Evolutionary conservation across 2,329 filamentous ascomycete species (phyloP), one percentile per base, ranked within the genome.

Genomic region (Venturia oleaginea): DNA sequence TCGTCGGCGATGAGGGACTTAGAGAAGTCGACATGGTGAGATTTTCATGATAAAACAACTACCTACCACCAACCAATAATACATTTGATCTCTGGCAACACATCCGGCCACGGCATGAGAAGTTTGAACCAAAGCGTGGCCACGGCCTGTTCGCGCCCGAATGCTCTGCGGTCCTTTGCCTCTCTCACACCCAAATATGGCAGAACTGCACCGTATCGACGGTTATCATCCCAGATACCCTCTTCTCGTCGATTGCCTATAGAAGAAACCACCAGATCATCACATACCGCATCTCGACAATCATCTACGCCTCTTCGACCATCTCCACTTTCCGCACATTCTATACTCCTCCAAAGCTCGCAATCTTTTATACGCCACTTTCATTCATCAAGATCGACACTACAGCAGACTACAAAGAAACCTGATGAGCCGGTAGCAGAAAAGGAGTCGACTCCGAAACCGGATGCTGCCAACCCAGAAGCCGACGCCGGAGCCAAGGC

Each of bases 181-280:
- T 37, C 62, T 24, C 43, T 40, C 37, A n/a, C 64, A 8, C 17
- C 54, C 43, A 37, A 27, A 66, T 77, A 77, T 69, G 77, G 77
- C 70, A 74, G 79, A 69, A 77, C 79, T 40, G 76, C 78, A 61
- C 75, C 79, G 64, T 79, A 80, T 71, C 75, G 80, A 69, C 76
- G 79, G 74, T 75, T 80, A 79, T 75, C 46, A 24, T 48, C 42
- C 11, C 46, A 46, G 27, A 51, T 61, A 51, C 17, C 54, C 7
- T 22, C 19, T 19, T 42, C 30, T 43, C 40, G 34, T 6, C 62
- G 8, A 59, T 63, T 48, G 46, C 30, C 46, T 15, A 22, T 24
- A 32, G 17, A n/a, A 13, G 22, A n/a, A n/a, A 37, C 42, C 30
- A 6, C 62, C 13, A 54, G 19, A 37, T 30, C 37, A 11, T 24